Conservation (phyloP, 2,329 filamentous ascomycete species). For the Penicillium sp. region DNA sequence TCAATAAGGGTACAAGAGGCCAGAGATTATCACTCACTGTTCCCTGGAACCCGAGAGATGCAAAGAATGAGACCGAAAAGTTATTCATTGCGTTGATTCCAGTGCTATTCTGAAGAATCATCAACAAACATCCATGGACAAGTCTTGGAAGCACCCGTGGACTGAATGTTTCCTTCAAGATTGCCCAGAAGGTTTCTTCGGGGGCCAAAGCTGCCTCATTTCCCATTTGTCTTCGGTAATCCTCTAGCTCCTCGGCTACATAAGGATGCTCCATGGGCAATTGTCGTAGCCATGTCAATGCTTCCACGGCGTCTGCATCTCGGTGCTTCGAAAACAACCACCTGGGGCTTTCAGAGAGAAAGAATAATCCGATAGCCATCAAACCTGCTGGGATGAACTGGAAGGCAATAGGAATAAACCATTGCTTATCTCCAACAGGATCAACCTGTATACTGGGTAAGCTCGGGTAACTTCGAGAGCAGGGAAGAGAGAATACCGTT, state of each 20-base stretch:
- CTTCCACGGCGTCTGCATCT: not conserved
- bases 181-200: too few relatives aligned
- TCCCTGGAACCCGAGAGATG: too few relatives aligned
- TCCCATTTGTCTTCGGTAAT: not conserved
- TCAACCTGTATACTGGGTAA: too few relatives aligned
- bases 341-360: conserved; percentile 81
- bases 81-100: too few relatives aligned
- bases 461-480: too few relatives aligned
- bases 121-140: too few relatives aligned
- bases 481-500: conserved; percentile 38
- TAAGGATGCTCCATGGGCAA: not conserved
- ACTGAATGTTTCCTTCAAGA: too few relatives aligned
- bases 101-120: too few relatives aligned
- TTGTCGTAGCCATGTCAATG: not conserved
- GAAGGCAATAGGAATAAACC: conserved; percentile 74
- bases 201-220: not conserved
- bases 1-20: too few relatives aligned
- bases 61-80: too few relatives aligned
- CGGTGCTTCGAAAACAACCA: conserved; percentile 54
- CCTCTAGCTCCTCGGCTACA: not conserved
- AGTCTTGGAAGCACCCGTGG: too few relatives aligned
- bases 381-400: conserved; percentile 75
- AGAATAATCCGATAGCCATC: conserved; percentile 39
- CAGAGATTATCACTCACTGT: too few relatives aligned
- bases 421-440: conserved; percentile 36